These are phyloP conservation scores for Letharia lupina DNA, from an alignment of 495 filamentous ascomycete genomes.

Conservation along the genomic window DNA sequence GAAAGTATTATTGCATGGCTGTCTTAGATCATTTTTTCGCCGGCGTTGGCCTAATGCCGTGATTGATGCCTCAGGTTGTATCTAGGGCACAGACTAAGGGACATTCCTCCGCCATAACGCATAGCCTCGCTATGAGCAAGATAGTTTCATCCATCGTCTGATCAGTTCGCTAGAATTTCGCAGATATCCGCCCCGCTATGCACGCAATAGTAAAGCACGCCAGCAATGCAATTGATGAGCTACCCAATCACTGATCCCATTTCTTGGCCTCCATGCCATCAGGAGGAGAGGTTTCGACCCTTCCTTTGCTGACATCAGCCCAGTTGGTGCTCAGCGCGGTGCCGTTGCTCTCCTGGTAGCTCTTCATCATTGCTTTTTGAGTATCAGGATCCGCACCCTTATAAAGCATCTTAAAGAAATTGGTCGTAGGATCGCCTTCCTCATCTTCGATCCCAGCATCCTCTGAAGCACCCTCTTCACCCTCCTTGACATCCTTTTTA, in stretches of 20 bases:
- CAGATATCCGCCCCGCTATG: neutral
- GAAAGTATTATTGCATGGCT: neutral
- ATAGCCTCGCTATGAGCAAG: neutral
- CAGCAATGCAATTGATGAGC: neutral
- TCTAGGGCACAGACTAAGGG: neutral
- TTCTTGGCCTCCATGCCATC: conserved; percentile 69
- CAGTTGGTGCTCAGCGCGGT: conserved; percentile 92
- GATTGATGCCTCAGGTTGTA: conserved; percentile 14
- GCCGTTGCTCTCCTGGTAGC: conserved; percentile 85
- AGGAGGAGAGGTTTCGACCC: conserved; percentile 64
- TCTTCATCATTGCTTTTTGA: conserved; percentile 94
- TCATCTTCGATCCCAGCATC: conserved; percentile 51
- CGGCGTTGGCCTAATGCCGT: conserved; percentile 15
- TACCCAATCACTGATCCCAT: conserved; percentile 32
- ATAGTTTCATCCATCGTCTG: neutral
- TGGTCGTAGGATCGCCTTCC: conserved; percentile 63
- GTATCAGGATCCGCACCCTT: conserved; percentile 70
- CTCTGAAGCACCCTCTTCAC: conserved; percentile 31
- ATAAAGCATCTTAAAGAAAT: conserved; percentile 90
- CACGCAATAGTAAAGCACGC: neutral
- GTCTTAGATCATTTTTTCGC: neutral
- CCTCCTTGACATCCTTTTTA: conserved; percentile 27
- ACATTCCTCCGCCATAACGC: neutral
- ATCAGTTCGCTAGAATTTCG: neutral
- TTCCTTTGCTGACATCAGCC: conserved; percentile 67